phyloP scores from a whole-genome alignment of 2,329 filamentous ascomycete species.

The Fusarium globosum region DNA sequence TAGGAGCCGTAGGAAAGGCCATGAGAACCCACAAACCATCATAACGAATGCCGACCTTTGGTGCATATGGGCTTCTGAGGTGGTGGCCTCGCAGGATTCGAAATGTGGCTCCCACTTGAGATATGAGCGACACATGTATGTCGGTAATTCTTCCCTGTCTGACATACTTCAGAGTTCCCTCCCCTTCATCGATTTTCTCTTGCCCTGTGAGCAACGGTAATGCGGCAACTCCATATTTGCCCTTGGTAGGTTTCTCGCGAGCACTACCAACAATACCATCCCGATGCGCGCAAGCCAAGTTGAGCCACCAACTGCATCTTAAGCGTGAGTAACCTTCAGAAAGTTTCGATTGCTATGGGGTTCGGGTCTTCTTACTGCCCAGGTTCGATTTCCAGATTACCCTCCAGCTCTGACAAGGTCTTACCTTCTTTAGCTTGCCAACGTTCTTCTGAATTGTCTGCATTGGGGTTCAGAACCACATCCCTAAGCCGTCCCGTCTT shows the following conservation, averaged over 20 bases:
- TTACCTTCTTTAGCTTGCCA: constrained; percentile 52
- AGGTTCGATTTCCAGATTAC: constrained; percentile 56
- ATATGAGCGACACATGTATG: constrained; percentile 62
- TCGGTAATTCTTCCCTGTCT: constrained; percentile 57
- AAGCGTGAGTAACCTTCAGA: constrained; percentile 31
- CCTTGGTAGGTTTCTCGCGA: constrained; percentile 58
- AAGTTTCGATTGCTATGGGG: not conserved
- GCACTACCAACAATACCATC: constrained; percentile 64
- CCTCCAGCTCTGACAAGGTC: constrained; percentile 54
- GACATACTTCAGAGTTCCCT: constrained; percentile 55
- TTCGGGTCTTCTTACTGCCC: constrained; percentile 59
- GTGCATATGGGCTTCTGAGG: constrained; percentile 63
- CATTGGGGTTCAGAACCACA: constrained; percentile 52
- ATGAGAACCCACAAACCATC: constrained; percentile 63
- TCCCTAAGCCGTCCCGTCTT: constrained; percentile 54
- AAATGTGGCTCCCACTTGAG: constrained; percentile 60
- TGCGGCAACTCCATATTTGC: constrained; percentile 57
- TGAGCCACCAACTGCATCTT: constrained; percentile 66
- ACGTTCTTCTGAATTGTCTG: constrained; percentile 46
- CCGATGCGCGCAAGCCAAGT: constrained; percentile 64
- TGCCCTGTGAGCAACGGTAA: constrained; percentile 64
- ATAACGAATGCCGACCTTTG: constrained; percentile 64
- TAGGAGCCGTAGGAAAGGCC: not conserved
- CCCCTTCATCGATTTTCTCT: constrained; percentile 55
- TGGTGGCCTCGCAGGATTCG: constrained; percentile 64